phyloP scores from a whole-genome alignment of 768 basidiomycete species.

The Daedaleopsis sinensis region DNA sequence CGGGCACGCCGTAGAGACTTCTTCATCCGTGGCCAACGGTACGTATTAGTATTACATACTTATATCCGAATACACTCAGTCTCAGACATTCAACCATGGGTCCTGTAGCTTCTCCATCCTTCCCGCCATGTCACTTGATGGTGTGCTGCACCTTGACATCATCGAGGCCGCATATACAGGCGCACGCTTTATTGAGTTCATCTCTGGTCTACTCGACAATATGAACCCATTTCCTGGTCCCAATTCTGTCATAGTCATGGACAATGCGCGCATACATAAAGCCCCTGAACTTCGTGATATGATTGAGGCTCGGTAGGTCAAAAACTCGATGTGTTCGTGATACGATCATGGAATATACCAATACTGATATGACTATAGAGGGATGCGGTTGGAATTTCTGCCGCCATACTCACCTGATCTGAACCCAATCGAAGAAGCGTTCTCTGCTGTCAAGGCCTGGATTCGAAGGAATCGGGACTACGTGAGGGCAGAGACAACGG shows the following conservation, averaged over 20 bases:
- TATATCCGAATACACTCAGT: too few relatives aligned
- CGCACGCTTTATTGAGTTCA: conserved; percentile 33
- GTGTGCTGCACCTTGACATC: conserved; percentile 36
- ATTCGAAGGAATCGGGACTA: background rate
- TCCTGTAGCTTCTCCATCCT: conserved; percentile 35
- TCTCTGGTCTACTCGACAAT: conserved; percentile 34
- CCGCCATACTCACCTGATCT: conserved; percentile 34
- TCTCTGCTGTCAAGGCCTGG: conserved; percentile 30
- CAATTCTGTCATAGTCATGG: conserved; percentile 44
- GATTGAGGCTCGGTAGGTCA: conserved; percentile 33
- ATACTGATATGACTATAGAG: conserved; percentile 9
- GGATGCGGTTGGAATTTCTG: conserved; percentile 24
- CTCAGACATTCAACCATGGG: background rate
- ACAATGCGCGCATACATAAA: conserved; percentile 42
- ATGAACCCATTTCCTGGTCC: conserved; percentile 42
- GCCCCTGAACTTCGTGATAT: conserved; percentile 30
- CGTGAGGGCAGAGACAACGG: background rate
- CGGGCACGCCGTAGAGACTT: conserved; percentile 28
- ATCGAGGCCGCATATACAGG: conserved; percentile 34
- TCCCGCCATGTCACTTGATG: conserved; percentile 39
- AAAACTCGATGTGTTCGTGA: background rate
- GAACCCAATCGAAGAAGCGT: conserved; percentile 34
- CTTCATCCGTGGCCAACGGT: conserved; percentile 24
- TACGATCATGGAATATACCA: too few relatives aligned
- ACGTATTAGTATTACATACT: background rate